Evolutionary conservation across 306 rosid species (phyloP).

Genomic region (Dalbergia cultrata): DNA sequence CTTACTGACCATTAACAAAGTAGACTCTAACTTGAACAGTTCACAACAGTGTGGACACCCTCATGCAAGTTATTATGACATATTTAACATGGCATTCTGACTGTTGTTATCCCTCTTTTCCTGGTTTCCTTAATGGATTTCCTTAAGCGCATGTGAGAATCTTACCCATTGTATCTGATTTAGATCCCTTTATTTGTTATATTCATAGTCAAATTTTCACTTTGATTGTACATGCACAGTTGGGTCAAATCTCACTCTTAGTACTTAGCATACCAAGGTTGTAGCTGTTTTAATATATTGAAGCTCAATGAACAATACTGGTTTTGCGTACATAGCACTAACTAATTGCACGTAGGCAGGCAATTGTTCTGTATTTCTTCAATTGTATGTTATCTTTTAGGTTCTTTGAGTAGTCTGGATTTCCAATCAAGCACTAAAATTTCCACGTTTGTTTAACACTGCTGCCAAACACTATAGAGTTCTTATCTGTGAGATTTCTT

Average conservation of each 20-base stretch:
- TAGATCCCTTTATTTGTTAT: neutral
- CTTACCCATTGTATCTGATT: constrained; percentile 30
- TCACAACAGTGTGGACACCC: constrained; percentile 10
- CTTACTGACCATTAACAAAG: constrained; percentile 2
- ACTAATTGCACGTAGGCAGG: neutral
- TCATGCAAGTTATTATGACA: neutral
- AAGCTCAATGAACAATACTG: constrained; percentile 1
- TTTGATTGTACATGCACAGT: too few species aligned
- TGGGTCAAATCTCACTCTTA: neutral
- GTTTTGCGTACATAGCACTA: neutral
- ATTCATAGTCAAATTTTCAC: neutral
- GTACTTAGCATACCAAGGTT: neutral
- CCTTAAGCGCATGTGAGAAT: constrained; percentile 3
- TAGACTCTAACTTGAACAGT: constrained; percentile 14
- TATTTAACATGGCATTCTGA: neutral
- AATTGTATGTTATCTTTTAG: constrained; percentile 24
- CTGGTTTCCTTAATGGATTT: neutral
- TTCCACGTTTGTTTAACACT: constrained; percentile 17
- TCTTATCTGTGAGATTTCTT: constrained; percentile 16
- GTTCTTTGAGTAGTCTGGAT: constrained; percentile 27
- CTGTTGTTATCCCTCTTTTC: constrained; percentile 1
- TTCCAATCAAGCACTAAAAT: neutral
- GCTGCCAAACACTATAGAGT: constrained; percentile 16
- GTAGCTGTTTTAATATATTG: constrained; percentile 16
- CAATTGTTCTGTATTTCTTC: constrained; percentile 12